Base-by-base conservation (phyloP, 306 rosid genomes). In the Lupinus albus region DNA sequence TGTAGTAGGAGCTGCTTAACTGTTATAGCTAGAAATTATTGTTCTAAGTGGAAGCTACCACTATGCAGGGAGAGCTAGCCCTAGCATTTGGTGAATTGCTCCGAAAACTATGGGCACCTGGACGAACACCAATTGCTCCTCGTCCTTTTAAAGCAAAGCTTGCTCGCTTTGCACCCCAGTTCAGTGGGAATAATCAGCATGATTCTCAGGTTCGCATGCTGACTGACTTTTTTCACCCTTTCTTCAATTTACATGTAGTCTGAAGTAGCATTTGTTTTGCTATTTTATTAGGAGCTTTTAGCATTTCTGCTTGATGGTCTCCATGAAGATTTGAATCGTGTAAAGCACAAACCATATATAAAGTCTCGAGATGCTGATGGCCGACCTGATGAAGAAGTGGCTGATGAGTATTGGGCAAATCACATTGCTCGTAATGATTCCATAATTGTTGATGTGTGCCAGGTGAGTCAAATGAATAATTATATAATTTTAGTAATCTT, bases 151-250 rank as follows among this genome's bases (percentile, higher is more conserved):
- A 89, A 81, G 56, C 89, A 33, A 93, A 88, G 78, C 98, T 93
- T 76, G 97, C 92, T 73, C 98, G 98, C 57, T 93, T 93, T 89
- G 98, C 98, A 47, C 98, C 98, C 58, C 98, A 93, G 78, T 93
- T 93, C 79, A 89, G 95, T 64, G 98, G 98, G 53, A 89, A 93
- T 82, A 93, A 89, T 82, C 98, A 93, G 75, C 98, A 93, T 49
- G 98, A 93, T 86, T 93, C 98, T 75, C 98, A 93, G 98, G 98
- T 92, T 87, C 64, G 75, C 50, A 66, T 38, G 58, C 42, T 77
- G 56, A 39, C 44, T n/a, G 25, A 52, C 38, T 59, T 1, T 38
- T 14, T 67, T 46, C 30, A 13, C 15, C 35, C 16, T 35, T 67
- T 45, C 42, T 76, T 56, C 25, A 21, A 48, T 44, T 32, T 63